Evolutionary conservation across 1,139 yeast genomes (phyloP).

Genomic region (Candida sanyaensis): DNA sequence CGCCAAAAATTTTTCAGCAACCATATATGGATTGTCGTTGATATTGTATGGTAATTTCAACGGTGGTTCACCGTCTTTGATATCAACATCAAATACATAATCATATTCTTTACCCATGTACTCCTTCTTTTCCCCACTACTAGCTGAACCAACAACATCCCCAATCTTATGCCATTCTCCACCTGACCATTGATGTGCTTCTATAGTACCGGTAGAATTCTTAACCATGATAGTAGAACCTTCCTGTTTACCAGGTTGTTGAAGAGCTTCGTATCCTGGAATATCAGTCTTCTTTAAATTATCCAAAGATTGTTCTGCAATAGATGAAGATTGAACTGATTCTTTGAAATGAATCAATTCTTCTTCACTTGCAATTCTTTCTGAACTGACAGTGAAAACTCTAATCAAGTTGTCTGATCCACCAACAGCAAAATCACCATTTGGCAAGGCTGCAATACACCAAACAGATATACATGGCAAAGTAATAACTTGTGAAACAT

Average conservation of each 20-base stretch:
- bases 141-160: conserved; percentile 76
- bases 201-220: conserved; percentile 60
- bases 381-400: conserved; percentile 58
- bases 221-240: conserved; percentile 87
- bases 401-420: conserved; percentile 78
- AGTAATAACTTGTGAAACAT: conserved; percentile 63
- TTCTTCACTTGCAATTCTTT: conserved; percentile 54
- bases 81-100: conserved; percentile 92
- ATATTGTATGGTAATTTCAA: conserved; percentile 84
- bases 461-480: conserved; percentile 89
- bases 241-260: conserved; percentile 67
- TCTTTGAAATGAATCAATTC: conserved; percentile 55
- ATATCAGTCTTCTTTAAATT: conserved; percentile 69
- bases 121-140: conserved; percentile 53
- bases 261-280: conserved; percentile 62
- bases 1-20: conserved; percentile 79
- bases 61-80: conserved; percentile 88
- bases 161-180: conserved; percentile 84
- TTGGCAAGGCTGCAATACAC: conserved; percentile 63
- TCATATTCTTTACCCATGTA: conserved; percentile 79
- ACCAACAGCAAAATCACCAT: conserved; percentile 81
- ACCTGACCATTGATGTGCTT: conserved; percentile 85
- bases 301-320: conserved; percentile 64
- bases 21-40: conserved; percentile 79
- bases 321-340: conserved; percentile 62